phyloP scores from a whole-genome alignment of 176 grass and related monocot genomes.

The Oryza glaberrima region DNA sequence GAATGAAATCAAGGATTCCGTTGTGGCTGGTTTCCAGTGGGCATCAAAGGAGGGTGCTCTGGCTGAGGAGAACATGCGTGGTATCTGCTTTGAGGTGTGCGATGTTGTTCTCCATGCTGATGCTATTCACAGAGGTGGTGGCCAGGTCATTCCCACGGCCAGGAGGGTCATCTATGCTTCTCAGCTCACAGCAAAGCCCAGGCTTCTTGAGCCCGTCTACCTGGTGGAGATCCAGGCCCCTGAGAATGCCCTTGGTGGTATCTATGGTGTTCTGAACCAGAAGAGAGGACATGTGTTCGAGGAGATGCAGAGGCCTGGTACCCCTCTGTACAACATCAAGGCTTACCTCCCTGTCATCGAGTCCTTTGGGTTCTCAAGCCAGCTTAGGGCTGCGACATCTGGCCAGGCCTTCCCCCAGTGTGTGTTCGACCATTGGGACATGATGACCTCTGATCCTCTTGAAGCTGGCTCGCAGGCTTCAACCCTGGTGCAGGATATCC shows the following conservation, averaged over 20 bases:
- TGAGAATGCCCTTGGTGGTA: constrained; percentile 65
- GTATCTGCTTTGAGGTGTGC: constrained; percentile 80
- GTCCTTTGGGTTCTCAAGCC: constrained; percentile 55
- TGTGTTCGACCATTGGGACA: constrained; percentile 79
- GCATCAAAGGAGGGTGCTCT: constrained; percentile 82
- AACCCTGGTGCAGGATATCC: constrained; percentile 51
- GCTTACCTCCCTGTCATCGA: constrained; percentile 73
- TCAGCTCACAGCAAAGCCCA: constrained; percentile 81
- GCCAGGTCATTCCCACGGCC: constrained; percentile 82
- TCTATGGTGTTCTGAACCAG: constrained; percentile 79
- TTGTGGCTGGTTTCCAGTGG: constrained; percentile 91
- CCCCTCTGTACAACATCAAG: constrained; percentile 87
- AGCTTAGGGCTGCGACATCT: constrained; percentile 59
- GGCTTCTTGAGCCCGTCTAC: constrained; percentile 82
- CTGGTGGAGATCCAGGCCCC: constrained; percentile 91
- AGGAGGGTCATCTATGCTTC: constrained; percentile 82
- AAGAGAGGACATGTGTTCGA: constrained; percentile 77
- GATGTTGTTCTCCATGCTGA: constrained; percentile 92
- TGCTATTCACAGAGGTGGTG: constrained; percentile 87
- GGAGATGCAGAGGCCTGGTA: constrained; percentile 67
- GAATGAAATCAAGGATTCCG: constrained; percentile 92
- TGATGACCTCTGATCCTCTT: constrained; percentile 69
- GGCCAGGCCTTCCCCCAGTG: constrained; percentile 71
- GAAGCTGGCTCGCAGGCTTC: constrained; percentile 46
- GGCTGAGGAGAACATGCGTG: constrained; percentile 87